Evolutionary conservation across 2,329 filamentous ascomycete species (phyloP).

Genomic region (Neopestalotiopsis sp.): DNA sequence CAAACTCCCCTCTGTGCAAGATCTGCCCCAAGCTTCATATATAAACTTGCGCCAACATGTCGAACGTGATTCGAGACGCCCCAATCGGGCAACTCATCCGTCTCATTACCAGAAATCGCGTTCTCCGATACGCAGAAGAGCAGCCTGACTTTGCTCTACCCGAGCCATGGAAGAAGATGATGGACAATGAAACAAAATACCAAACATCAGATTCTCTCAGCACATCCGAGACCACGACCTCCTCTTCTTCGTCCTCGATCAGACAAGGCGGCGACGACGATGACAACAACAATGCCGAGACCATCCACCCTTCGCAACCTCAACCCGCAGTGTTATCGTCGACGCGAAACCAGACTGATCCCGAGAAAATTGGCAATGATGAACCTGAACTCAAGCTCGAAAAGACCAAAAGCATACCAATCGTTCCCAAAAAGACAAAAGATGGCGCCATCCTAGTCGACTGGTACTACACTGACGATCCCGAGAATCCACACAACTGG

Average conservation of each 20-base stretch:
- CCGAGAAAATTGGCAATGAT: constrained; percentile 25
- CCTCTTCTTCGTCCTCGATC: constrained; percentile 23
- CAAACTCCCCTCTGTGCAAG: not conserved
- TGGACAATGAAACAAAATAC: constrained; percentile 17
- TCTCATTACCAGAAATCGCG: constrained; percentile 31
- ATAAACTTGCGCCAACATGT: constrained; percentile 19
- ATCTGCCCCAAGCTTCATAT: not conserved
- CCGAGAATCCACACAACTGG: constrained; percentile 63
- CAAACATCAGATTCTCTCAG: not conserved
- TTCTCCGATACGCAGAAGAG: constrained; percentile 29
- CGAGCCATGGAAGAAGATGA: constrained; percentile 23
- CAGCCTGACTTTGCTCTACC: constrained; percentile 27
- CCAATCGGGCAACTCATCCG: constrained; percentile 35
- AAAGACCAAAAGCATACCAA: constrained; percentile 32
- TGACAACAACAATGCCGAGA: constrained; percentile 26
- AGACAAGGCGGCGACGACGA: constrained; percentile 26
- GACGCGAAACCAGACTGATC: constrained; percentile 28
- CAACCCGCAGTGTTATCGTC: constrained; percentile 23
- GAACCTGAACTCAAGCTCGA: constrained; percentile 31
- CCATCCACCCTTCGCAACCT: constrained; percentile 22
- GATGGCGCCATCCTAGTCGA: constrained; percentile 34
- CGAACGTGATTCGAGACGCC: constrained; percentile 28
- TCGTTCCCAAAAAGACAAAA: constrained; percentile 34
- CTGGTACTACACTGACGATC: constrained; percentile 55
- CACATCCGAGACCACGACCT: constrained; percentile 2